phyloP scores from a whole-genome alignment of 2,329 filamentous ascomycete species.

The Bipolaris zeicola region DNA sequence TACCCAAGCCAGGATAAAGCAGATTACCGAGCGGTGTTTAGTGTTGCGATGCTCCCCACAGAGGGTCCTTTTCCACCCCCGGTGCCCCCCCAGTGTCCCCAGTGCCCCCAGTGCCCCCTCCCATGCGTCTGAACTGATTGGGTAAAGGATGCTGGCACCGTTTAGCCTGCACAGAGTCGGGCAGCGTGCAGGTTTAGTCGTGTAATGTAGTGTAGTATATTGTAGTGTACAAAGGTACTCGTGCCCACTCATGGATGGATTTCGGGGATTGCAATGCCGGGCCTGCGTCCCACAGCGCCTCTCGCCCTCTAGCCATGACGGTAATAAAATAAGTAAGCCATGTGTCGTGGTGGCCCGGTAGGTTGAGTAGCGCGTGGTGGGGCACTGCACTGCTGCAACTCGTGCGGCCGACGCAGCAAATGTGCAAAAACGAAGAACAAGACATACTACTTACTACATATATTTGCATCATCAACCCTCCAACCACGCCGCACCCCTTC shows the following conservation, averaged over 20 bases:
- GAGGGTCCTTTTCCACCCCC: no score
- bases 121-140: not conserved
- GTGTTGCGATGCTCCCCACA: not conserved
- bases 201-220: no score
- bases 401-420: not conserved
- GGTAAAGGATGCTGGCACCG: not conserved
- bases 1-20: not conserved
- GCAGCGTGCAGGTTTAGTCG: no score
- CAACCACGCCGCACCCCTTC: not conserved
- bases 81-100: no score
- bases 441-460: not conserved
- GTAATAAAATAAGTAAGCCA: no score
- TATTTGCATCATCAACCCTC: not conserved
- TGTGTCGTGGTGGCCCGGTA: not conserved
- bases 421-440: not conserved
- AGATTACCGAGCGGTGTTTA: not conserved
- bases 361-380: constrained; percentile 1
- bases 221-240: no score
- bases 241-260: no score
- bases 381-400: not conserved
- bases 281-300: no score
- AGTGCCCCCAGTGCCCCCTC: not conserved
- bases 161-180: not conserved
- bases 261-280: no score
- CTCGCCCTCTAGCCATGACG: no score